Base-by-base conservation (phyloP, 768 basidiomycete species). In the Boletus rubescentipes region DNA sequence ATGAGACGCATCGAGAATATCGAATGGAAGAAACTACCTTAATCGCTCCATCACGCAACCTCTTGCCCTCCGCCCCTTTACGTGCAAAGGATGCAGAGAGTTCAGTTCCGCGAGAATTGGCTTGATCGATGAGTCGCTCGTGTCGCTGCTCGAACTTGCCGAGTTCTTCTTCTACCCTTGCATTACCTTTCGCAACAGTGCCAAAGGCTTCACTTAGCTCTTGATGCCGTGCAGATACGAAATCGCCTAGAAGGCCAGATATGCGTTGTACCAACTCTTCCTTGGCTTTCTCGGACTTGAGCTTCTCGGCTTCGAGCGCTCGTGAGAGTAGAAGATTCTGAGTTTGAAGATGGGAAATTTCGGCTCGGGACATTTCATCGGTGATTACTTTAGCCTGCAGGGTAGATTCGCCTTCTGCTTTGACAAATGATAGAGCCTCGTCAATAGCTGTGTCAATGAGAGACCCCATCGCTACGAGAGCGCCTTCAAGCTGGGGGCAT, bases 231-330 rank as follows among this genome's bases (percentile, higher is more conserved):
- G 85, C 79, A 39, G 79, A 71, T 30, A 85, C 79, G 67, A 88
- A 95, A 26, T 81, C 85, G 11, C 80, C 83, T 2, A 97, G 72
- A 59, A 94, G 75, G 4, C 76, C 75, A 1, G 89, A 87, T 46
- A 96, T 78, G 36, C 85, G 86, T 38, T 86, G 79, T n/a, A 94
- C 69, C 12, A 96, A 68, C 37, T 89, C 87, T 38, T 85, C 83
- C 54, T 84, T 87, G 2, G 88, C 82, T 45, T 78, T 81, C 23
- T 86, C 83, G 0, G 87, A 80, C 55, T 83, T 86, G 14, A 67
- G 65, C 65, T 82, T 83, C 67, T 96, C 91, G 15, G 79, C 70
- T 55, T 83, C 80, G 12, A 95, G 73, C 59, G 91, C 72, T 39
- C 76, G 75, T 8, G 72, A 69, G 38, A 97, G 76, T 9, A 78